Conservation (phyloP, 2,329 filamentous ascomycete genomes). For the Boeremia exigua region DNA sequence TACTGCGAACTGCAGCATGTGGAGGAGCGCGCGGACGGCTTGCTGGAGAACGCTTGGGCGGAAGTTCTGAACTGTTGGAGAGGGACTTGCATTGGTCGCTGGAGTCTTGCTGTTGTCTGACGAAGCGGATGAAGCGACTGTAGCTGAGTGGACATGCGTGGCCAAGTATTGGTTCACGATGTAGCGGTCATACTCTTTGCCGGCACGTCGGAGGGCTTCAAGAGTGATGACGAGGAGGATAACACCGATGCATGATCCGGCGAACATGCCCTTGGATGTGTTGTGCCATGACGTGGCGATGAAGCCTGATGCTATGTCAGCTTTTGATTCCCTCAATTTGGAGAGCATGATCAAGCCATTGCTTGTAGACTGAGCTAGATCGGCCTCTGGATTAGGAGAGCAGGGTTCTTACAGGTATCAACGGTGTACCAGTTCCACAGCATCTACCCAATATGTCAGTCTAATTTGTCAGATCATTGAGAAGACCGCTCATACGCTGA, state of each 20-base stretch:
- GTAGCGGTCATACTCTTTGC: slow-evolving; percentile 76
- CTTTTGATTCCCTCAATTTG: neutral
- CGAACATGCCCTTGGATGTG: slow-evolving; percentile 73
- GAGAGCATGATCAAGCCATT: neutral
- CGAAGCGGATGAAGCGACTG: slow-evolving; percentile 23
- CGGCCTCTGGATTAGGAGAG: neutral
- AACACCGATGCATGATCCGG: slow-evolving; percentile 80
- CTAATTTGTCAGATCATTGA: no score
- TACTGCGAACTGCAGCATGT: slow-evolving; percentile 75
- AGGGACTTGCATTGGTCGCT: neutral
- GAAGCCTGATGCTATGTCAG: slow-evolving; percentile 55
- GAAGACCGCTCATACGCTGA: slow-evolving; percentile 29
- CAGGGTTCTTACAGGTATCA: slow-evolving; percentile 59
- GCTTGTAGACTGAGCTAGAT: neutral
- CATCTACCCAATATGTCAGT: slow-evolving; percentile 56
- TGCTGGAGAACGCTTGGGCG: slow-evolving; percentile 72
- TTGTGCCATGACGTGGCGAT: slow-evolving; percentile 74
- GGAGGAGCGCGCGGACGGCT: slow-evolving; percentile 69
- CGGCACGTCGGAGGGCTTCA: slow-evolving; percentile 72
- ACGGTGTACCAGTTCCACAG: slow-evolving; percentile 81
- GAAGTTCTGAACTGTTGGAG: slow-evolving; percentile 31
- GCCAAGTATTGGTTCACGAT: slow-evolving; percentile 61
- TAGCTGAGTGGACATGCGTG: slow-evolving; percentile 13
- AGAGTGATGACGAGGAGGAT: slow-evolving; percentile 74
- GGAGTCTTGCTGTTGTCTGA: slow-evolving; percentile 25